Evolutionary conservation across 2,329 filamentous ascomycete genomes (phyloP).

Genomic region (Colletotrichum paranaense): DNA sequence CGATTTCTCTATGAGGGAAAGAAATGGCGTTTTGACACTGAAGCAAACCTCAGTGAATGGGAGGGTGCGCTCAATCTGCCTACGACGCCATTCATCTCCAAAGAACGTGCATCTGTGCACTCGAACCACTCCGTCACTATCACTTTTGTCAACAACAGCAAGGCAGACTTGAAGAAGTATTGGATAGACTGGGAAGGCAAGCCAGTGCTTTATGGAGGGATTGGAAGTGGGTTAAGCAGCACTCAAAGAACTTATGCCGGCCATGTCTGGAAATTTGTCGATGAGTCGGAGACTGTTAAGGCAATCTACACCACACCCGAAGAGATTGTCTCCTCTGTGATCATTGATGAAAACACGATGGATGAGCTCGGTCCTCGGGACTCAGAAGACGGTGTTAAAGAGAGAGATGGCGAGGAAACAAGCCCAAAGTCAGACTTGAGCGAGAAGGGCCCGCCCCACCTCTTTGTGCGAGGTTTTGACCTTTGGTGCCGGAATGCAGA

Average conservation of each 20-base stretch:
- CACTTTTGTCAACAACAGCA: slow-evolving; percentile 41
- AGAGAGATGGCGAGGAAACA: too few relatives aligned
- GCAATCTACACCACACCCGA: slow-evolving; percentile 24
- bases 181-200: slow-evolving; percentile 41
- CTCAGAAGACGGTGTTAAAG: background rate
- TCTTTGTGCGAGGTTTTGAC: background rate
- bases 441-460: background rate
- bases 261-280: slow-evolving; percentile 33
- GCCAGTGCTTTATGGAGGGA: slow-evolving; percentile 26
- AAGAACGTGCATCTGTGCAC: slow-evolving; percentile 39
- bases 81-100: slow-evolving; percentile 5
- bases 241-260: slow-evolving; percentile 22
- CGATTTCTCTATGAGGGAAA: slow-evolving; percentile 37
- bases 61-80: slow-evolving; percentile 28
- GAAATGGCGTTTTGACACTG: slow-evolving; percentile 13
- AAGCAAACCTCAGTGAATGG: background rate
- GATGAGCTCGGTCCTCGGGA: background rate
- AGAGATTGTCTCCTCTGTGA: background rate
- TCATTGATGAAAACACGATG: slow-evolving; percentile 8
- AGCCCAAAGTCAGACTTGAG: background rate
- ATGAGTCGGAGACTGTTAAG: slow-evolving; percentile 24
- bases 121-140: slow-evolving; percentile 29
- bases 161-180: slow-evolving; percentile 34
- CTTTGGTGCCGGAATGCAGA: background rate
- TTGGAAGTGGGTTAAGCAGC: background rate